Percentiles rank a stretch among this genome's conserved stretches.
Conservation (phyloP, 257 asterid species). For the Nicotiana undulata region DNA sequence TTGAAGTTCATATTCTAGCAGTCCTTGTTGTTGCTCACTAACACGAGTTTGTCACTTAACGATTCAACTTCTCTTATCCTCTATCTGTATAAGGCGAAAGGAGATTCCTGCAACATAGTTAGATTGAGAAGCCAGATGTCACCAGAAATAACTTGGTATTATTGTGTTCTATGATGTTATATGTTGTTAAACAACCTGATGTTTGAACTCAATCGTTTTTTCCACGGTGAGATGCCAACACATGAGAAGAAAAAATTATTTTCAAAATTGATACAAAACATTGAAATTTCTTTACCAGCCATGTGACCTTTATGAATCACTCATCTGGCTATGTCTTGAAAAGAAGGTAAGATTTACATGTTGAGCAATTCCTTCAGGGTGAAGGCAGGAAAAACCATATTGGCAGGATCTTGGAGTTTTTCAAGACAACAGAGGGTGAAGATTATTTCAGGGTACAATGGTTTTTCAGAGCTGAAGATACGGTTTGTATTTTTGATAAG, state of each 20-base stretch:
- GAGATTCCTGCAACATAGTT: neutral
- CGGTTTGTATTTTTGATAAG: conserved; percentile 41
- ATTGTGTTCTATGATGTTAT: neutral
- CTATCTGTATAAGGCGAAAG: neutral
- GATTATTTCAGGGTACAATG: conserved; percentile 91
- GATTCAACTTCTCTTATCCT: neutral
- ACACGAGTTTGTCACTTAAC: neutral
- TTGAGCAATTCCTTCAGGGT: conserved; percentile 83
- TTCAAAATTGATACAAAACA: conserved; percentile 13
- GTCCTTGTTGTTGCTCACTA: neutral
- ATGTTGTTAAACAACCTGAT: neutral
- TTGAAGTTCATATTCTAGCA: neutral
- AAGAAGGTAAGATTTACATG: conserved; percentile 14
- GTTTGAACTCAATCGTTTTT: neutral
- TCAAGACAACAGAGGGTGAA: conserved; percentile 59
- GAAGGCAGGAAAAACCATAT: conserved; percentile 63
- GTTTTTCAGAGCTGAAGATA: conserved; percentile 89
- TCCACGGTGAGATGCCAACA: neutral
- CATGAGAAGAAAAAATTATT: neutral
- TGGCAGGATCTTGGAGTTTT: conserved; percentile 81
- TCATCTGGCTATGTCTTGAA: conserved; percentile 48
- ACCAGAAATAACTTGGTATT: neutral
- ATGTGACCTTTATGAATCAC: conserved; percentile 32
- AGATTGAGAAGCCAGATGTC: neutral
- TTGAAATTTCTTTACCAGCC: conserved; percentile 25